A percentile compares a stretch with the other conserved stretches of the same genome.
Evolutionary conservation across 208 protist species (phyloP).

Genomic region (Acanthamoeba lenticulata): DNA sequence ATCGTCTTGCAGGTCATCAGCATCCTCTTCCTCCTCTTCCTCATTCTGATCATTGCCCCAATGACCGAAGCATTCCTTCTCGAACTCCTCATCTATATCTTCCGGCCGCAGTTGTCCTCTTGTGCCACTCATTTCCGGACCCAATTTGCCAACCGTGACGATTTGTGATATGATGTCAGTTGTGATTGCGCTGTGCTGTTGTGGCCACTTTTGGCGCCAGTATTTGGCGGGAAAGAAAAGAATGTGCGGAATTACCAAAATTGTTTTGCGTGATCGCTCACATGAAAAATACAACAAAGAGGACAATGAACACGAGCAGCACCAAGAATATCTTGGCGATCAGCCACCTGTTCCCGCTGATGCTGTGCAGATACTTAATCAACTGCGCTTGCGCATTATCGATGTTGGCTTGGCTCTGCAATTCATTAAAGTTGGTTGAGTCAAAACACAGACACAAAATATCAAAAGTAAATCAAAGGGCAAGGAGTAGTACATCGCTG

Average conservation of each 20-base stretch:
- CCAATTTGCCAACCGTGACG: too few species aligned
- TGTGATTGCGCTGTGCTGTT: too few species aligned
- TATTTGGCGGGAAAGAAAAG: too few species aligned
- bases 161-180: too few species aligned
- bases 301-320: slow-evolving; percentile 19
- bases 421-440: background rate
- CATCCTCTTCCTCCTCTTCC: background rate
- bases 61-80: background rate
- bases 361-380: slow-evolving; percentile 36
- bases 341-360: slow-evolving; percentile 16
- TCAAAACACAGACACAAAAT: background rate
- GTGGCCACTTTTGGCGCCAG: background rate
- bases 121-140: too few species aligned
- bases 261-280: background rate
- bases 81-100: background rate
- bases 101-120: too few species aligned
- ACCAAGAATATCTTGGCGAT: slow-evolving; percentile 57
- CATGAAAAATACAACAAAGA: slow-evolving; percentile 29
- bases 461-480: background rate
- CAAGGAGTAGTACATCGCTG: background rate
- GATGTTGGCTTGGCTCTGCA: background rate
- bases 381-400: background rate
- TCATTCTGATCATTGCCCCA: background rate
- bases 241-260: too few species aligned
- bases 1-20: background rate